Evolutionary conservation across 192 early-diverging fungal genomes (phyloP), one percentile per base, ranked within the genome.

Genomic region (Gonapodya sp.): DNA sequence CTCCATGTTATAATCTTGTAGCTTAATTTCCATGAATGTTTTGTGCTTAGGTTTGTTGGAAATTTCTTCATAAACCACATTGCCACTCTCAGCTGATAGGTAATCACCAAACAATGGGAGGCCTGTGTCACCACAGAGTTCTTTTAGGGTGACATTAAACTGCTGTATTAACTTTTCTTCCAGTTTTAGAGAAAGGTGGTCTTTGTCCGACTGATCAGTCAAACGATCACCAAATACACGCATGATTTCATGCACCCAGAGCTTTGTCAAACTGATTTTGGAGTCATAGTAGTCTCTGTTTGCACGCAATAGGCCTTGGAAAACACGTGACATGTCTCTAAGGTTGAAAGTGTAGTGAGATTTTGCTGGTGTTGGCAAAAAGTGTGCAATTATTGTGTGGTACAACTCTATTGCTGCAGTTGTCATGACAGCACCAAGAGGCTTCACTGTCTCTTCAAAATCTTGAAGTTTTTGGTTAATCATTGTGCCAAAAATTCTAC

Each of bases 271-370:
- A 79, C 89, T 89, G 14, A 89, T 83, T 16, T 87, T 85, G 35
- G 91, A 89, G 35, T 88, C 84, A 1, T 89, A 33, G 0, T 85
- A 89, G 30, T 92, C 91, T 79, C 91, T 92, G 79, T 81, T 87
- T 14, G 87, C 87, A 46, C 91, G 88, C 37, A 92, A 16, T 1
- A 92, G 83, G 24, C 89, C 91, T 81, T 92, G 89, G 84, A 92
- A 92, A 34, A 92, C 90, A 79, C 89, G 89, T 32, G 84, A 84
- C 1, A 92, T 78, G 79, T 92, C 91, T 80, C 89, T 82, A 33
- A 91, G 80, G 81, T 91, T 92, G 84, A 92, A 92, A 36, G 89
- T 87, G 84, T 92, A 92, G 81, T 92, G 91, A 86, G 90, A 89
- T 78, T 91, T 91, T 81, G 89, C 85, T 0, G 91, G 89, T 0